Evolutionary conservation across 2,329 filamentous ascomycete species (phyloP), one percentile per base, ranked within the genome.

Genomic region (Aureobasidium sp.): DNA sequence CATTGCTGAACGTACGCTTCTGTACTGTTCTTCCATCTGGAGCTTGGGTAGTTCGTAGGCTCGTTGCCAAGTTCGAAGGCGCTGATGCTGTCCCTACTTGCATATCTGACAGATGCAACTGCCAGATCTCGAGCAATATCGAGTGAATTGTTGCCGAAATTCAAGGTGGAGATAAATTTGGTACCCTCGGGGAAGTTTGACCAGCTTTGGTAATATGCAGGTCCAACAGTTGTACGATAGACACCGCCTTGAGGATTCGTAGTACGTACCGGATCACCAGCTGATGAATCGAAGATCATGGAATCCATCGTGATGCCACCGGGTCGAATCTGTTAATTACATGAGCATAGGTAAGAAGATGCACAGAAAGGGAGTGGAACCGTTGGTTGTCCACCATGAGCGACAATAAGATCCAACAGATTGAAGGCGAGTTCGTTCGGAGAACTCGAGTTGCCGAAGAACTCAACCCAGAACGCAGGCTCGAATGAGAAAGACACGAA

Each of bases 11-110:
- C 66, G 57, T 71, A 71, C 20, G 67, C 67, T 15, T 61, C 59
- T 3, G 69, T 71, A 36, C 63, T 68, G 55, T 68, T 66, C 9
- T 65, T 51, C 67, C 68, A 71, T 41, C 70, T 61, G 17, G 62
- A 55, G 17, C 62, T 63, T 24, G 65, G 59, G 48, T 71, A 71
- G 47, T 71, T 71, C 3, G 68, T 71, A 6, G 70, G 70, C 59
- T 71, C 69, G 43, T 71, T 71, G 8, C 70, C 70, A 13, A 71
- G 68, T 55, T 71, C 70, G 34, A 71, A 71, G 48, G 65, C 68
- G 20, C 63, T 62, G 12, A 71, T 66, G 15, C 64, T 62, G 2
- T 67, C 67, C 4, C 55, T 53, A 34, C 43, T 48, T 56, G 69
- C 67, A 29, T 71, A 71, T 37, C 67, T 66, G 34, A 68, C 68